Conservation (phyloP, 2,329 filamentous ascomycete genomes). For the Davidsoniella australis region DNA sequence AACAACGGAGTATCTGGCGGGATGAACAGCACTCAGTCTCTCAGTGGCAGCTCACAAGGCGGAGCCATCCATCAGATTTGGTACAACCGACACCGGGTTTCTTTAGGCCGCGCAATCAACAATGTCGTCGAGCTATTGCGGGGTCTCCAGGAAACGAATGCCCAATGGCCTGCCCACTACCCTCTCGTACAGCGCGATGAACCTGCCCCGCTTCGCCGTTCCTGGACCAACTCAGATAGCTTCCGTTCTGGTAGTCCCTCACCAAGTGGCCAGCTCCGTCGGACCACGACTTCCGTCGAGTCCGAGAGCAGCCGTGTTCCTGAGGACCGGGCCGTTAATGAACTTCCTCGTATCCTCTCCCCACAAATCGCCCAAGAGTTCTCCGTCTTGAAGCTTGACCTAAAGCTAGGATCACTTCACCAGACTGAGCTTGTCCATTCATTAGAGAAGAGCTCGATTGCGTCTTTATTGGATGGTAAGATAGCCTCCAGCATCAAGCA, state of each 20-base stretch:
- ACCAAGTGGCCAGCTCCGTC: slow-evolving; percentile 4
- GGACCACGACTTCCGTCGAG: slow-evolving; percentile 18
- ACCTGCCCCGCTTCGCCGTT: slow-evolving; percentile 11
- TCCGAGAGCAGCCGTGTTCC: slow-evolving; percentile 59
- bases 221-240: slow-evolving; percentile 11
- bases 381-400: slow-evolving; percentile 82
- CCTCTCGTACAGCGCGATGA: slow-evolving; percentile 61
- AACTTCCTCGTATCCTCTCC: slow-evolving; percentile 69
- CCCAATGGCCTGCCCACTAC: slow-evolving; percentile 87
- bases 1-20: slow-evolving; percentile 15
- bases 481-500: slow-evolving; percentile 90
- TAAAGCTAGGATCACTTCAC: slow-evolving; percentile 73
- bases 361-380: slow-evolving; percentile 92
- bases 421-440: slow-evolving; percentile 90
- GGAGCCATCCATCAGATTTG: slow-evolving; percentile 82
- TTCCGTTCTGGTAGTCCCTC: slow-evolving; percentile 22
- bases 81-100: slow-evolving; percentile 82
- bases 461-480: slow-evolving; percentile 79
- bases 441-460: slow-evolving; percentile 79
- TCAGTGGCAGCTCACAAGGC: slow-evolving; percentile 35
- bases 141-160: slow-evolving; percentile 74
- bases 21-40: slow-evolving; percentile 13
- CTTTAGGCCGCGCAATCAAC: slow-evolving; percentile 75
- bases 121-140: slow-evolving; percentile 71
- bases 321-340: slow-evolving; percentile 34